Base-by-base conservation (phyloP, 2,329 filamentous ascomycete species). In the Nakataea oryzae region DNA sequence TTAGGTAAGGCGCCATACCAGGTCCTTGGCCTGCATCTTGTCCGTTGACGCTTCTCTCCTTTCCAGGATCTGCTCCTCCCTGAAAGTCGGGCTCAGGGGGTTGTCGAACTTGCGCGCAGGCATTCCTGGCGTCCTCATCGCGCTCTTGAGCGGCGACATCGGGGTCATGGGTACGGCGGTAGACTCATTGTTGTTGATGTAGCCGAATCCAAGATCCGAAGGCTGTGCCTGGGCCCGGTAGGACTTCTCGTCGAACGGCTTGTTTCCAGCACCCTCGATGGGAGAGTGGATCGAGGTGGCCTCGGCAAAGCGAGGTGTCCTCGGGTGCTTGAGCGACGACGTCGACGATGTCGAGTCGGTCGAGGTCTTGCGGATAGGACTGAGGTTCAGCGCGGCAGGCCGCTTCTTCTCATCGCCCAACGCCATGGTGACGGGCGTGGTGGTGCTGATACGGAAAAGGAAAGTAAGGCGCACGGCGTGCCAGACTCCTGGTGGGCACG, bases 121-220 rank as follows among this genome's bases (percentile, higher is more conserved):
- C 2, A 91, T 93, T 26, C 92, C 91, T 5, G 93, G 93, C 24
- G 90, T 87, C 77, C 85, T 96, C 81, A 97, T 82, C 61, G 92
- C 93, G 74, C 91, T 96, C 81, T 95, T 96, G 69, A 96, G 83
- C 8, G 91, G 91, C 26, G 90, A 89, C 69, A 82, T 87, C 61
- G 91, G 90, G 50, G 87, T 84, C 79, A 83, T 84, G 64, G 82
- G 87, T 72, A 84, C 80, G 66, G 80, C 80, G 70, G 86, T 81
- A 64, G 81, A 76, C 68, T 86, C 79, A 72, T 79, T 76, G 76
- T 78, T 73, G 69, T 85, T 81, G 71, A 97, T 89, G 77, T 96
- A 97, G 73, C 93, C 92, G 74, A 97, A 97, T 67, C 93, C 93
- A 66, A 96, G 85, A 76, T 96, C 92, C 63, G 87, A 90, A 34